Conservation (phyloP, 331 rosid genomes). For the Quercus lobata region DNA sequence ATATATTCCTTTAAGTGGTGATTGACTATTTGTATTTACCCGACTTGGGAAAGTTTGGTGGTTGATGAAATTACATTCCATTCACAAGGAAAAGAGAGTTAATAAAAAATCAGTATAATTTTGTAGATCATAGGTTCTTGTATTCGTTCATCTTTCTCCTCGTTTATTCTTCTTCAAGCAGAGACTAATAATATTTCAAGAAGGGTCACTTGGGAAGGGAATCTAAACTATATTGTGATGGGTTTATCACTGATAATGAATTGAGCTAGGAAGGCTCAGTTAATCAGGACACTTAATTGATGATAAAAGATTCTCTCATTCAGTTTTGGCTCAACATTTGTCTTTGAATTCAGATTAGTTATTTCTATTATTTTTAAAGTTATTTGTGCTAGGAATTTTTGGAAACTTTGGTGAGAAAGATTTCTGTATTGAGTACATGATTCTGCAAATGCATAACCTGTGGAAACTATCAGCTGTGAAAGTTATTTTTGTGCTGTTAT, state of each 20-base stretch:
- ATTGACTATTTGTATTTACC: background rate
- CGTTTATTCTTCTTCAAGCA: background rate
- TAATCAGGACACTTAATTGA: background rate
- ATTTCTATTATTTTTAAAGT: background rate
- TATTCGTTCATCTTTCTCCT: background rate
- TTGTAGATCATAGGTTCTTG: too few relatives aligned
- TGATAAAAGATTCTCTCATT: background rate
- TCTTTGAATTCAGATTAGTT: background rate
- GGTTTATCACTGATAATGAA: background rate
- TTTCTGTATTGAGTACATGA: background rate
- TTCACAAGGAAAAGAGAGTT: background rate
- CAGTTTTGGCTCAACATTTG: background rate
- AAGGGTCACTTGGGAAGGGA: background rate
- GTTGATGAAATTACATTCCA: background rate
- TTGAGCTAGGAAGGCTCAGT: background rate
- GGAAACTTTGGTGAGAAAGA: background rate
- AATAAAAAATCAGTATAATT: background rate
- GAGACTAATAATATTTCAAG: background rate
- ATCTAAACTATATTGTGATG: background rate
- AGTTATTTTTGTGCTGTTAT: background rate
- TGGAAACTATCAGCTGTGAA: background rate
- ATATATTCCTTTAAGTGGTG: background rate
- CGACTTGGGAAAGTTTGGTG: background rate
- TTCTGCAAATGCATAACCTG: background rate
- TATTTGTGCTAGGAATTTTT: background rate